Base-by-base conservation (phyloP, 2,329 filamentous ascomycete genomes). In the Aspergillus transmontanensis region DNA sequence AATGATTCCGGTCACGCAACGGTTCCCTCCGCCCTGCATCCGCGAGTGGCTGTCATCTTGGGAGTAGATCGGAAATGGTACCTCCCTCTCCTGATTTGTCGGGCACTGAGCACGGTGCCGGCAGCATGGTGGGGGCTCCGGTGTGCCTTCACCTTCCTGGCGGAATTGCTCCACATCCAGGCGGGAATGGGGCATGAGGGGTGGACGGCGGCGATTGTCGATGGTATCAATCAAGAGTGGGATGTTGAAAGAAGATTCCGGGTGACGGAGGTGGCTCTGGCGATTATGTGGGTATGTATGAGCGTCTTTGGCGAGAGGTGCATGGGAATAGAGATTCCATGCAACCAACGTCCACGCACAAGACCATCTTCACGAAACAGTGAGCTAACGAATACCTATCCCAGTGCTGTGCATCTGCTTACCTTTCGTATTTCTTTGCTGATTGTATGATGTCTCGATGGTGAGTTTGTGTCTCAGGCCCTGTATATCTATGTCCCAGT, bases 381-480 rank as follows among this genome's bases (percentile, higher is more conserved):
- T 19, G n/a, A 48, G 26, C 51, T 69, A 60, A 64, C 57, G 32
- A 36, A 19, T n/a, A 19, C 53, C 46, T 14, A 55, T 45, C 28
- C 12, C 58, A 92, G 90, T 93, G 90, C 80, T 88, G 86, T 72
- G 89, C 90, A 63, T 91, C 90, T 23, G 91, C 89, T 59, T 92
- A 93, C 76, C 84, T 93, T 64, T 90, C 90, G 57, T 94, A 92
- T 78, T 91, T 92, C 81, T 94, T 94, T 75, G 91, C 90, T 62
- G 91, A 94, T 79, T 92, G 90, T 77, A 85, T 94, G 71, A 93
- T 94, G 90, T 93, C 90, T 65, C 84, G 91, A 79, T 94, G 91
- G 90, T 91, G 73, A 51, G 83, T 78, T 46, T 39, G 34, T 46
- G n/a, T 36, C 51, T n/a, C 16, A 36, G 59, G n/a, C 7, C 23